phyloP scores from a whole-genome alignment of 1,139 yeast species.

The Suhomyces guaymorum region DNA sequence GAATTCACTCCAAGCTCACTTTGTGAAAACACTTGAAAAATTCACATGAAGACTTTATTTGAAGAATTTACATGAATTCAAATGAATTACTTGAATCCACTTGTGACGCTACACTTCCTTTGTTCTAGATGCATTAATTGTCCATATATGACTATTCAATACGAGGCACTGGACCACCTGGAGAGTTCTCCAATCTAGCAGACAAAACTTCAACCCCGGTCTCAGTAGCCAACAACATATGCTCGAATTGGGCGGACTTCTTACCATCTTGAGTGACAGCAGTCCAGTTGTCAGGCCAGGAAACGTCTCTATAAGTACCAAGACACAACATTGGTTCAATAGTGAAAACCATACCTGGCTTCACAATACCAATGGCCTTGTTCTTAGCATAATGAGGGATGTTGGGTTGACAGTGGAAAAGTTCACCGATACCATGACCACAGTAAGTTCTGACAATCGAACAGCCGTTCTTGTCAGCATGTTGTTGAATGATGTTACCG shows the following conservation, averaged over 20 bases:
- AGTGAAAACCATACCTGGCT: constrained; percentile 96
- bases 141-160: constrained; percentile 2
- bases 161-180: constrained; percentile 84
- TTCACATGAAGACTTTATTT: too few species aligned
- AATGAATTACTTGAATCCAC: too few species aligned
- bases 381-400: constrained; percentile 94
- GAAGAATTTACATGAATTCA: too few species aligned
- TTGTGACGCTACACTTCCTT: too few species aligned
- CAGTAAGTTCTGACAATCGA: constrained; percentile 89
- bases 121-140: too few species aligned
- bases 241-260: constrained; percentile 92
- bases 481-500: constrained; percentile 87
- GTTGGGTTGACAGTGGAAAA: constrained; percentile 92
- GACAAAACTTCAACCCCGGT: constrained; percentile 91
- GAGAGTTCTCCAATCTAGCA: constrained; percentile 73
- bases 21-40: too few species aligned
- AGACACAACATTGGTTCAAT: constrained; percentile 96
- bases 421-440: constrained; percentile 89
- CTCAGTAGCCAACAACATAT: constrained; percentile 88
- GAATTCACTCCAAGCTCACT: too few species aligned
- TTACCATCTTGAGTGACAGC: constrained; percentile 86
- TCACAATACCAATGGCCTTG: constrained; percentile 90
- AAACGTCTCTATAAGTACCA: constrained; percentile 78
- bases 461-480: constrained; percentile 75
- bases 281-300: constrained; percentile 99